Percentiles rank a stretch among this genome's conserved stretches.
These are phyloP conservation scores for Ambrosiella xylebori DNA, from an alignment of 2,329 filamentous ascomycete genomes.

Conservation along the genomic window DNA sequence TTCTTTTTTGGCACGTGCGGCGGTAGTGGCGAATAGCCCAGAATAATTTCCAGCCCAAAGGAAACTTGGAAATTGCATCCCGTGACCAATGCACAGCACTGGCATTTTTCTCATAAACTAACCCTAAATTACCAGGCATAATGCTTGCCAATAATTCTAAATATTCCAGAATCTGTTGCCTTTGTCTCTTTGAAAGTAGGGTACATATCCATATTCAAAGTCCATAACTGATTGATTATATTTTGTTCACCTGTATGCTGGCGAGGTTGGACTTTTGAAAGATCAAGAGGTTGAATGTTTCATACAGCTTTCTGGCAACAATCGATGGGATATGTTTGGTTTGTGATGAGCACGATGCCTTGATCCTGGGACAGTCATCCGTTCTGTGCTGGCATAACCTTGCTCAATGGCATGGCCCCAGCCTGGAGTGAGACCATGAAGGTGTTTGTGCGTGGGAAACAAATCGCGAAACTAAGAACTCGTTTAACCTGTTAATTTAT, in stretches of 20 bases:
- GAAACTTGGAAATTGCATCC: not conserved
- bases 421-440: not conserved
- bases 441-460: not conserved
- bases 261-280: no score
- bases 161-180: not conserved
- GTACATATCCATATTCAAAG: no score
- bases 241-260: no score
- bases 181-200: not conserved
- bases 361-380: not conserved
- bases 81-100: not conserved
- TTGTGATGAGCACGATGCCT: not conserved
- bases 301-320: no score
- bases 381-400: not conserved
- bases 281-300: no score
- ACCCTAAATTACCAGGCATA: not conserved
- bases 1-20: not conserved
- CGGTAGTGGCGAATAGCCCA: not conserved
- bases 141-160: not conserved
- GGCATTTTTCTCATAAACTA: not conserved
- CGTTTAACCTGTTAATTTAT: no score
- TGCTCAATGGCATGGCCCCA: not conserved
- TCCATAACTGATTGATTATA: no score
- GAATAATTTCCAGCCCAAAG: not conserved
- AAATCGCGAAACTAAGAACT: not conserved
- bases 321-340: no score